Percentiles rank a stretch among this genome's conserved stretches.
Conservation (phyloP, 257 asterid genomes). For the Ophiorrhiza pumila region DNA sequence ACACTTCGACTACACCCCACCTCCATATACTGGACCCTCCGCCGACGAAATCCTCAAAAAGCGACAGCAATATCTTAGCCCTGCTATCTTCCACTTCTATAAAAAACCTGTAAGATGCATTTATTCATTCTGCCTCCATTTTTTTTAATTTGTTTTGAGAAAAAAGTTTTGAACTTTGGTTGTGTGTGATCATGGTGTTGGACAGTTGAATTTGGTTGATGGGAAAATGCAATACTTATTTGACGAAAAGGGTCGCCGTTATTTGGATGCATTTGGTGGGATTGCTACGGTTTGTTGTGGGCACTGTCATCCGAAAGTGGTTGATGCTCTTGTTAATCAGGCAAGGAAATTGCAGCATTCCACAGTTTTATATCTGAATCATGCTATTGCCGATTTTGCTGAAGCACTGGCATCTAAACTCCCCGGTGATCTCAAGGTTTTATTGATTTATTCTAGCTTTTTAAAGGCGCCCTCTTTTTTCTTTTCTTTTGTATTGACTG, state of each 20-base stretch:
- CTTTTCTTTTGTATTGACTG: neutral
- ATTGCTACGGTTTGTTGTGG: slow-evolving; percentile 90
- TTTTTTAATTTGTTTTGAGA: neutral
- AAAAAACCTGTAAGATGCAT: slow-evolving; percentile 51
- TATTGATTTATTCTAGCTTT: neutral
- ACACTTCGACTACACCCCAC: slow-evolving; percentile 80
- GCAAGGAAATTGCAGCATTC: slow-evolving; percentile 79
- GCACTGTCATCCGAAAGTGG: slow-evolving; percentile 93
- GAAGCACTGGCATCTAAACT: slow-evolving; percentile 82
- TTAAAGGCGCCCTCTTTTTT: neutral
- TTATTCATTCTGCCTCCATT: neutral
- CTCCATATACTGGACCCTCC: slow-evolving; percentile 82
- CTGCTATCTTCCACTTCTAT: slow-evolving; percentile 79
- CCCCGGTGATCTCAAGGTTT: slow-evolving; percentile 91
- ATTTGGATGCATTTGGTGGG: slow-evolving; percentile 89
- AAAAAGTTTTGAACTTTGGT: neutral
- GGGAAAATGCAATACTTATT: slow-evolving; percentile 93
- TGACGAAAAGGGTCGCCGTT: slow-evolving; percentile 75
- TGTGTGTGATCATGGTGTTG: neutral
- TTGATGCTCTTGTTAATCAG: slow-evolving; percentile 73
- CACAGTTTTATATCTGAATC: slow-evolving; percentile 71
- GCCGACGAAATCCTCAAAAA: slow-evolving; percentile 59
- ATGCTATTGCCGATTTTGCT: slow-evolving; percentile 80
- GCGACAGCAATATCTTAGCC: slow-evolving; percentile 67
- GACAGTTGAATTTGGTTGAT: slow-evolving; percentile 76